These are phyloP conservation scores for Tricholoma sp. DNA, from an alignment of 768 basidiomycete genomes.

Conservation along the genomic window DNA sequence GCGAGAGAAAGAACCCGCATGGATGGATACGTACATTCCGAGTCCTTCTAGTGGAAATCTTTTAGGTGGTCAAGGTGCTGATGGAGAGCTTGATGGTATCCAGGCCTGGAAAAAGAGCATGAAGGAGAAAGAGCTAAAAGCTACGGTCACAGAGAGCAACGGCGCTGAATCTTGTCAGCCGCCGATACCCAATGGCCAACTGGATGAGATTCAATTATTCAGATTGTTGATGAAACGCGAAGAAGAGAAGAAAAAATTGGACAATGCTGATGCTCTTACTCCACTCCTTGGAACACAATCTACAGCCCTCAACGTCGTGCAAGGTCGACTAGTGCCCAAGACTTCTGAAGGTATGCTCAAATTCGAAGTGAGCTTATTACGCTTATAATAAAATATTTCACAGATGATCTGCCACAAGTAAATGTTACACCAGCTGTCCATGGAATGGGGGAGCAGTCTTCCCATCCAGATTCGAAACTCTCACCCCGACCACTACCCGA, in stretches of 20 bases:
- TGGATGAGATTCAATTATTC: slow-evolving; percentile 85
- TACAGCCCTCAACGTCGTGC: neutral
- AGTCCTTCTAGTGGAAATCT: slow-evolving; percentile 51
- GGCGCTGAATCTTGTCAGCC: neutral
- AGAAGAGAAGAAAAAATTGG: slow-evolving; percentile 42
- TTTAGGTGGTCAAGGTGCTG: slow-evolving; percentile 52
- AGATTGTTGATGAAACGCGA: slow-evolving; percentile 80
- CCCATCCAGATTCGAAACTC: neutral
- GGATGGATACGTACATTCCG: slow-evolving; percentile 89
- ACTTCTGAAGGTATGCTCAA: neutral
- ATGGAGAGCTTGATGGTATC: slow-evolving; percentile 76
- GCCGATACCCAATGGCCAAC: slow-evolving; percentile 19
- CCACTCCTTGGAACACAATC: neutral
- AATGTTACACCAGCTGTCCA: neutral
- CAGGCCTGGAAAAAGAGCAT: slow-evolving; percentile 85
- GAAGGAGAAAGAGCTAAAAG: slow-evolving; percentile 65
- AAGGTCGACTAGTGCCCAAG: neutral
- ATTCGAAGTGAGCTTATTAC: neutral
- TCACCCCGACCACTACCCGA: slow-evolving; percentile 8
- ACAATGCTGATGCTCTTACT: slow-evolving; percentile 12
- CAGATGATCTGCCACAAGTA: neutral
- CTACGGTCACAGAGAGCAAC: slow-evolving; percentile 7
- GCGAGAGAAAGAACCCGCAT: slow-evolving; percentile 84
- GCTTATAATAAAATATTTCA: neutral
- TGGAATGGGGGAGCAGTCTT: neutral